Conservation (phyloP, 306 rosid species). For the Hylodesmum podocarpum region DNA sequence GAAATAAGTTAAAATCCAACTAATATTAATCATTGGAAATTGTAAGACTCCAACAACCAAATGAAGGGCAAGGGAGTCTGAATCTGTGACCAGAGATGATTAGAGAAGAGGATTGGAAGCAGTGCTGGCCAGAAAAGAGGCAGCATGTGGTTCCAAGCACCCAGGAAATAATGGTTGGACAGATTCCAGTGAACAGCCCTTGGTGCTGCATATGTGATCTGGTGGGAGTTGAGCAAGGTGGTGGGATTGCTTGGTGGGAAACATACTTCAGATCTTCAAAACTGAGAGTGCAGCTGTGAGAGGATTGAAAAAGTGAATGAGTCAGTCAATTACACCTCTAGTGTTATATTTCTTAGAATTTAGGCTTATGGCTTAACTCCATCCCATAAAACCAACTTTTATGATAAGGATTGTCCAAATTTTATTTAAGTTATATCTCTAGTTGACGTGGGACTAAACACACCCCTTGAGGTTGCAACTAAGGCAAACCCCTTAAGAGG, state of each 20-base stretch:
- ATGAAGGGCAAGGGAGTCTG: not conserved
- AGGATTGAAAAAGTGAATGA: not conserved
- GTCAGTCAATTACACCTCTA: not conserved
- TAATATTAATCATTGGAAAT: not conserved
- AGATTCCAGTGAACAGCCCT: not conserved
- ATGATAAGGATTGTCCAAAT: no score
- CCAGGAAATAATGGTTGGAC: not conserved
- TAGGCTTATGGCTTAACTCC: no score
- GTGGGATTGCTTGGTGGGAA: not conserved
- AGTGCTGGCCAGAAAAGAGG: not conserved
- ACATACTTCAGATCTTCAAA: not conserved
- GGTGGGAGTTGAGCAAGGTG: not conserved
- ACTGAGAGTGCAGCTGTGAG: not conserved
- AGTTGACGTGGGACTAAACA: no score
- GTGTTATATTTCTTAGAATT: not conserved
- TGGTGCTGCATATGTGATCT: not conserved
- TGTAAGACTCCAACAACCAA: not conserved
- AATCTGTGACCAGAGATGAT: not conserved
- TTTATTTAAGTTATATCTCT: no score
- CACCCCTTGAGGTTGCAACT: no score
- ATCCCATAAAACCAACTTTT: no score
- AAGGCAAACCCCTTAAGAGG: no score
- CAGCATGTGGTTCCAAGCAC: not conserved
- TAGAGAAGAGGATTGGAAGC: not conserved
- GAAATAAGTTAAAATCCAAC: not conserved